phyloP scores from a whole-genome alignment of 2,329 filamentous ascomycete genomes.

The Ceratocystis albifundus region DNA sequence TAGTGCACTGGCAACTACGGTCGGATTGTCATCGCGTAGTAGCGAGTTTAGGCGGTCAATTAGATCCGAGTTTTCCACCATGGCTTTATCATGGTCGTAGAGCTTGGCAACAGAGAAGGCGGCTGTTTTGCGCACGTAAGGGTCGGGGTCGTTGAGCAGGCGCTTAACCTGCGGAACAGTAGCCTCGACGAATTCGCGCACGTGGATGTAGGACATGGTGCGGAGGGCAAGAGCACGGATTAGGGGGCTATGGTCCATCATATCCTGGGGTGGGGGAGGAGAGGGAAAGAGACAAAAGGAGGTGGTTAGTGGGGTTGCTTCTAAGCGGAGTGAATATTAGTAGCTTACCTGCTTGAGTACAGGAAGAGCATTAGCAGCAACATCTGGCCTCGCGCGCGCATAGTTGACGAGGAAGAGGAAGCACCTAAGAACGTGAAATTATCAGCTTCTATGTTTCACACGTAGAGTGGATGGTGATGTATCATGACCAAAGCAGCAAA shows the following conservation, averaged over 20 bases:
- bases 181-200: conserved; percentile 87
- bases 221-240: conserved; percentile 84
- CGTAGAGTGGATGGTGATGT: too few relatives aligned
- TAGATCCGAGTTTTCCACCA: conserved; percentile 82
- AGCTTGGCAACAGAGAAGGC: conserved; percentile 94
- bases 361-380: conserved; percentile 84
- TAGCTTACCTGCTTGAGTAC: conserved; percentile 52
- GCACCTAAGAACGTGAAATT: conserved; percentile 53
- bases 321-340: background rate
- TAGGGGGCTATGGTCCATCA: conserved; percentile 84
- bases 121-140: conserved; percentile 94
- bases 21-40: conserved; percentile 90
- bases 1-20: conserved; percentile 87
- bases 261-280: too few relatives aligned
- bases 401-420: conserved; percentile 98
- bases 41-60: conserved; percentile 85
- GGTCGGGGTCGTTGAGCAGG: conserved; percentile 74
- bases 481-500: too few relatives aligned
- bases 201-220: conserved; percentile 95
- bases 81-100: conserved; percentile 85
- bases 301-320: background rate
- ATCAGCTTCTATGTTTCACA: background rate
- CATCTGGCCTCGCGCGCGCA: conserved; percentile 82
- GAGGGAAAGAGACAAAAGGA: background rate
- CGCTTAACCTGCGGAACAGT: conserved; percentile 74